Base-by-base conservation (phyloP, 2,329 filamentous ascomycete genomes). In the Colletotrichum echinochloae region DNA sequence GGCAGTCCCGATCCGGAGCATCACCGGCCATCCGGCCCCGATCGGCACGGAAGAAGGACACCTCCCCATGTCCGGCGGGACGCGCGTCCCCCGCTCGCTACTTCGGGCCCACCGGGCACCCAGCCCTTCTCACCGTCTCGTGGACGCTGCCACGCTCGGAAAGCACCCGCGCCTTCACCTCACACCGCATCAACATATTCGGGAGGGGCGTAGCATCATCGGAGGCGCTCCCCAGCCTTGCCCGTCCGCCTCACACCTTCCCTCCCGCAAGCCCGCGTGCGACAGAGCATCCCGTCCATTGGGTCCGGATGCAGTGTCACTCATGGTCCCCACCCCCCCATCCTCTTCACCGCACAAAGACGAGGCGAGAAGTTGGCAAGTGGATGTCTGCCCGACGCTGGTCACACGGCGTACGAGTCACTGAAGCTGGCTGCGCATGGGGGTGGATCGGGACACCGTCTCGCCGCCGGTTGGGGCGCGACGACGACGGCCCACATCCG, bases 141-240 rank as follows among this genome's bases (percentile, higher is more conserved):
- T 37, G 1, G 3, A 3, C 28, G n/a, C 52, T 37, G n/a, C 11
- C 20, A 26, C 20, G 20, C 33, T 37, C 82, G 7, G 81, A 80
- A 65, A n/a, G n/a, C 81, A 83, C 75, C 74, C 28, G 75, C 78
- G 44, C 80, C 80, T 28, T 67, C 83, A 83, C 61, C 77, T 81
- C 64, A 74, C 72, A 74, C 81, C 83, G 63, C 82, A 83, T 30
- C 74, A 75, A 65, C 82, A 83, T 63, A 33, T 37, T 75, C 77
- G 14, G 84, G 84, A n/a, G 23, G 84, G 84, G 11, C 20, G 23
- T 78, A n/a, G 72, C 76, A 74, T 85, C 79, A 74, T 86, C 84
- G 72, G 16, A 62, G 28, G 28, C 33, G 84, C 84, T 81, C 68
- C 18, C 20, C 41, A 44, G 41, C 41, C 41, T 20, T 20, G 83